phyloP scores from a whole-genome alignment of 352 stramenopile genomes.

The Phytophthora capsici region DNA sequence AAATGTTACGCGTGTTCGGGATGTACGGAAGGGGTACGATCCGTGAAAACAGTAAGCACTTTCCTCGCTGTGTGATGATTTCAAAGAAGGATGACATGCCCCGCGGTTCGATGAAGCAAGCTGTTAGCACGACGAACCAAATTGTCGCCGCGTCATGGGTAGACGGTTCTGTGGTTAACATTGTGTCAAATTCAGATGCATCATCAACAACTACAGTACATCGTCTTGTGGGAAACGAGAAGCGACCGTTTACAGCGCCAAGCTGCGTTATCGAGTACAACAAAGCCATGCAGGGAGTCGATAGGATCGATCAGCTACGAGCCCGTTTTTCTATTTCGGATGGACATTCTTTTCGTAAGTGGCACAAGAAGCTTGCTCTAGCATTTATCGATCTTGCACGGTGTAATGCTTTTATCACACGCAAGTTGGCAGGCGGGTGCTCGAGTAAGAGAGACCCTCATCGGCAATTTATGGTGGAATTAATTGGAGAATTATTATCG shows the following conservation, averaged over 20 bases:
- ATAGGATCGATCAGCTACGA: not conserved
- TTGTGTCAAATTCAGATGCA: not conserved
- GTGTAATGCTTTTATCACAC: not conserved
- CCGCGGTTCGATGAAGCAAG: not conserved
- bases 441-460: not conserved
- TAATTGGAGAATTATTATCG: not conserved
- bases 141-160: slow-evolving; percentile 7
- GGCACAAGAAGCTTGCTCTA: not conserved
- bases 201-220: slow-evolving; percentile 1
- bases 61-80: slow-evolving; percentile 4
- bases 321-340: not conserved
- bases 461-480: not conserved
- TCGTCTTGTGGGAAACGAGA: not conserved
- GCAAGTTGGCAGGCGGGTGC: not conserved
- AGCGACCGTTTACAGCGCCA: not conserved
- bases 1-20: slow-evolving; percentile 1
- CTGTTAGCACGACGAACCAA: not conserved
- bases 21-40: not conserved
- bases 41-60: not conserved
- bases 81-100: not conserved
- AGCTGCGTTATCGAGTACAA: slow-evolving; percentile 1
- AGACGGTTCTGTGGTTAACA: not conserved
- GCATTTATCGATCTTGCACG: not conserved
- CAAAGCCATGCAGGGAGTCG: not conserved
- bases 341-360: not conserved